Evolutionary conservation across 2,329 filamentous ascomycete species (phyloP), one percentile per base, ranked within the genome.

Genomic region (Exophiala xenobiotica): DNA sequence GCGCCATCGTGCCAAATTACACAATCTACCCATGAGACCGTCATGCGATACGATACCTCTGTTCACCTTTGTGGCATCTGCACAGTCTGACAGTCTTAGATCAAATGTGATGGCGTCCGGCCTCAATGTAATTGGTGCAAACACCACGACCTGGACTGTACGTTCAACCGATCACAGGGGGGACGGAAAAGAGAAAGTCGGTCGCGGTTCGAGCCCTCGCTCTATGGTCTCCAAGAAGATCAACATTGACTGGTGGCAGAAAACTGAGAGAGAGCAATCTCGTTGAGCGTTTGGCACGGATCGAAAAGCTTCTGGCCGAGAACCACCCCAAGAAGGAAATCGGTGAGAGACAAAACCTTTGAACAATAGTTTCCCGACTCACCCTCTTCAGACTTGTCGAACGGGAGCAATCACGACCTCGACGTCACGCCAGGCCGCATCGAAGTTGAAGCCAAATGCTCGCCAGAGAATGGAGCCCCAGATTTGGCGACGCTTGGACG

Each of bases 71-170:
- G n/a, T n/a, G n/a, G n/a, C n/a, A n/a, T n/a, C n/a, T 50, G 42
- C 12, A 18, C 46, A 29, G 9, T 47, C 24, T 50, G 19, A 43
- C 26, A n/a, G 19, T 43, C 12, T 12, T 46, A 77, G 74, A 79
- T 79, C 53, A 76, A 78, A 67, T 79, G 77, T 55, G 76, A 53
- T 26, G 50, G 50, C 18, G 44, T 37, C 16, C 14, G 16, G 18
- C 50, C 39, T 44, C 50, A 24, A 16, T 53, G 50, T 40, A 37
- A 53, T 24, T 53, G 45, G 44, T 53, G 50, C 27, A 24, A 27
- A 16, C 50, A 53, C 24, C 50, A 53, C 40, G 37, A 39, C 16
- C 18, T 39, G 5, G 19, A 76, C 58, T 79, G 77, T 62, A 78
- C 74, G 6, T 78, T 77, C 59, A 67, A 65, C 22, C 55, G 69